Base-by-base conservation (phyloP, 805 yeast species). In the Schwanniomyces yamadae region DNA sequence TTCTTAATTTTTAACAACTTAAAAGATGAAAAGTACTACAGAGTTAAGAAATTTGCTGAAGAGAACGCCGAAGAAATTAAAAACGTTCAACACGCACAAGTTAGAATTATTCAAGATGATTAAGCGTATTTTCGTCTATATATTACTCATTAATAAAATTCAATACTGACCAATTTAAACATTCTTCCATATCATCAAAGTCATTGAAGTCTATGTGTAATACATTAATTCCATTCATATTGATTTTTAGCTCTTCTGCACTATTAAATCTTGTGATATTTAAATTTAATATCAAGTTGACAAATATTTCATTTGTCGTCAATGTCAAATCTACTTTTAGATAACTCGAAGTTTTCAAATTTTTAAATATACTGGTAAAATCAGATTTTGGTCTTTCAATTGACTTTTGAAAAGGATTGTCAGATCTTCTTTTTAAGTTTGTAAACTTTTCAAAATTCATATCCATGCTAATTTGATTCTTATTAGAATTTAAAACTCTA, bases 1-100 rank as follows among this genome's bases (percentile, higher is more conserved):
- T 77, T 81, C 39, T 60, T 83, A 44, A 69, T 81, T 22, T 82
- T 70, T 55, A 75, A 72, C 50, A 70, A 81, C 28, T 61, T 84
- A 40, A 73, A 79, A 49, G 89, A 83, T 41, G 91, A 83, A 49
- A 77, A 71, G 49, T 67, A 69, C 40, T 64, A 66, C 39, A 66
- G 74, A 40, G 61, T 70, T 35, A 75, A 76, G 46, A 54, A 59
- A 37, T 65, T 55, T 39, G 49, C 66, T 22, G 63, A 63, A 43
- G 66, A 66, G 34, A 63, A 67, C 39, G 67, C 57, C 10, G 68
- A 61, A 7, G 61, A 59, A 34, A 52, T 65, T 36, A 46, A 50
- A 29, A 50, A 51, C 26, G 57, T 51, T 29, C 61, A 57, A 22
- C 55, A 49, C 31, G 59, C 57, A 24, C 52, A 50, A 37, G 61